These are phyloP conservation scores for Suhomyces choctaworum DNA, from an alignment of 1,139 yeast species.

Conservation along the genomic window DNA sequence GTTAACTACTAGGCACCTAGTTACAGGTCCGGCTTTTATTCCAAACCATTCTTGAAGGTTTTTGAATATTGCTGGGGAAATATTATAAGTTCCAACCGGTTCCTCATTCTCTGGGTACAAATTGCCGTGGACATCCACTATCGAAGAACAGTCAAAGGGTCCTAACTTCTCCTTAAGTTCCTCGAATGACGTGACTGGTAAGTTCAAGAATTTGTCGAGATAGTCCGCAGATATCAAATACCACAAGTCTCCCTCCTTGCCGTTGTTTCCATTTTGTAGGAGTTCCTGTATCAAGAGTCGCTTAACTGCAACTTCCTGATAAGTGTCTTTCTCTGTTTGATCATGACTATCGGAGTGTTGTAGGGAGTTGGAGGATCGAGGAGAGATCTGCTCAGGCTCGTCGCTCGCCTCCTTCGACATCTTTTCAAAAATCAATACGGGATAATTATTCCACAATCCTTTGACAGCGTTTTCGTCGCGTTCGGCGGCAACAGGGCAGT, in stretches of 20 bases:
- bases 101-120: conserved; percentile 33
- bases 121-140: conserved; percentile 35
- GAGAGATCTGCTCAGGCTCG: too few species aligned
- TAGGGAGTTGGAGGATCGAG: too few species aligned
- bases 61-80: conserved; percentile 46
- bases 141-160: conserved; percentile 31
- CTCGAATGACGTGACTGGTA: conserved; percentile 25
- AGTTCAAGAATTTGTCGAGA: conserved; percentile 28
- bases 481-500: too few species aligned
- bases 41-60: conserved; percentile 58
- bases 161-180: conserved; percentile 32
- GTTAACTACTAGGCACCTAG: conserved; percentile 45
- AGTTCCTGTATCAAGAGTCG: conserved; percentile 26
- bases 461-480: too few species aligned
- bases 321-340: too few species aligned
- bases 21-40: conserved; percentile 43
- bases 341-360: too few species aligned
- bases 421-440: too few species aligned
- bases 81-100: conserved; percentile 28
- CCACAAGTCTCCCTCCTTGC: conserved; percentile 36
- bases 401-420: too few species aligned
- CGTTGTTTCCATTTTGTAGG: conserved; percentile 17
- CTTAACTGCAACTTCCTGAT: conserved; percentile 9
- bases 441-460: too few species aligned
- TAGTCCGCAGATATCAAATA: conserved; percentile 36